phyloP scores from a whole-genome alignment of 2,329 filamentous ascomycete species.

The Paecilomyces sp. region DNA sequence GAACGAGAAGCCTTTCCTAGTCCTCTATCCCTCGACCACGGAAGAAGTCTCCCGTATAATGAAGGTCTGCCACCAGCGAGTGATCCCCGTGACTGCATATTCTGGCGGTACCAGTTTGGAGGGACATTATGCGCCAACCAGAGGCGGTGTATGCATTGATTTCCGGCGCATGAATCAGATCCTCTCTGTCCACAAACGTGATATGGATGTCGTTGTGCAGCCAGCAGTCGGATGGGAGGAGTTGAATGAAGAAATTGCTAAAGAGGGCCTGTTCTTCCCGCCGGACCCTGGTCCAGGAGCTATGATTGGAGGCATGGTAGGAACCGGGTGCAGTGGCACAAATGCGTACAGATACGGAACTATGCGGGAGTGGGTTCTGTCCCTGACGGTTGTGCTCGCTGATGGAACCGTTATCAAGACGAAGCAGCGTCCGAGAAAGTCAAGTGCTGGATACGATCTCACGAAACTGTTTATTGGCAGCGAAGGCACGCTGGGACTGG shows the following conservation, averaged over 20 bases:
- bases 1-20: constrained; percentile 44
- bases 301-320: constrained; percentile 71
- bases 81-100: constrained; percentile 80
- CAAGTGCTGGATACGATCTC: constrained; percentile 84
- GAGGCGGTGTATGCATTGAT: constrained; percentile 78
- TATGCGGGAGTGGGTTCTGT: constrained; percentile 90
- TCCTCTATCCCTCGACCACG: constrained; percentile 70
- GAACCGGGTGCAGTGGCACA: constrained; percentile 57
- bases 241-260: constrained; percentile 68
- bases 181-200: constrained; percentile 66
- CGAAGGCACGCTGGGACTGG: constrained; percentile 83
- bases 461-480: constrained; percentile 84
- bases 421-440: constrained; percentile 78
- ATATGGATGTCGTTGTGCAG: constrained; percentile 70
- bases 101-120: constrained; percentile 85
- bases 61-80: constrained; percentile 74
- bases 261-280: constrained; percentile 79
- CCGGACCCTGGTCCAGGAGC: constrained; percentile 86
- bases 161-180: constrained; percentile 82
- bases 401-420: constrained; percentile 90
- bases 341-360: constrained; percentile 91
- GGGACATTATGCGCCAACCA: constrained; percentile 77
- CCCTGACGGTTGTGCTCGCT: constrained; percentile 78
- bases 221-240: constrained; percentile 81
- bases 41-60: constrained; percentile 81